A percentile compares a stretch with the other conserved stretches of the same genome.
These are phyloP conservation scores for Biscogniauxia marginata DNA, from an alignment of 2,329 filamentous ascomycete species.

Conservation along the genomic window DNA sequence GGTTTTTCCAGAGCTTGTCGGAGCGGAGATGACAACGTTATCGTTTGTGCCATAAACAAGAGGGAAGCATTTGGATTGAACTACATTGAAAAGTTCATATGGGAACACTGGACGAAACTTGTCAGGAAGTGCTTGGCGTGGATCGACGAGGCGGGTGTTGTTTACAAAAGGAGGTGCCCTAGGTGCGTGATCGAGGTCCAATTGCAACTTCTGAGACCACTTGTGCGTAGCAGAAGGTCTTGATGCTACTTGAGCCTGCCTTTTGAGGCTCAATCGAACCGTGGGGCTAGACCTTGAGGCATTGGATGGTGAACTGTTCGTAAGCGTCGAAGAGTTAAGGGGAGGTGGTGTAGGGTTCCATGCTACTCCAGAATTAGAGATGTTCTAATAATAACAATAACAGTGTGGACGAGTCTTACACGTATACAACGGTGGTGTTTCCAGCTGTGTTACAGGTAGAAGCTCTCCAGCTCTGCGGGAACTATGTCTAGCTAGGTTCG, in stretches of 20 bases:
- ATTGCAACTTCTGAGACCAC: slow-evolving; percentile 20
- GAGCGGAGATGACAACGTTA: slow-evolving; percentile 78
- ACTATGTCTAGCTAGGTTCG: slow-evolving; percentile 11
- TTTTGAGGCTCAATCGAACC: slow-evolving; percentile 21
- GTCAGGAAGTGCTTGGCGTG: slow-evolving; percentile 61
- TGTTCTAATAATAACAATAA: neutral
- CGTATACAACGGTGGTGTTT: slow-evolving; percentile 20
- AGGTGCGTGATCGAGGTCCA: slow-evolving; percentile 27
- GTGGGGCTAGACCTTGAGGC: slow-evolving; percentile 30
- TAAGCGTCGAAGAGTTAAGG: slow-evolving; percentile 13
- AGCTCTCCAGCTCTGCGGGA: slow-evolving; percentile 17
- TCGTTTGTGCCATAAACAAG: slow-evolving; percentile 64
- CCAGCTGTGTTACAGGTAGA: slow-evolving; percentile 17
- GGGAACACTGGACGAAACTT: slow-evolving; percentile 68
- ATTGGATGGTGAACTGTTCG: slow-evolving; percentile 26
- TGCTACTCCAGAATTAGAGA: slow-evolving; percentile 16
- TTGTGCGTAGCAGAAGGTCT: slow-evolving; percentile 15
- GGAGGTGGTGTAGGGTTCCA: slow-evolving; percentile 14
- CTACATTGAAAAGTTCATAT: slow-evolving; percentile 74
- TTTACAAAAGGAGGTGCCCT: slow-evolving; percentile 36
- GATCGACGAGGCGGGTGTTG: slow-evolving; percentile 40
- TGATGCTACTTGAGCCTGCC: slow-evolving; percentile 11
- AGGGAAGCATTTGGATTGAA: slow-evolving; percentile 77
- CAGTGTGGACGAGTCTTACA: slow-evolving; percentile 14
- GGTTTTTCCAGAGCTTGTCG: slow-evolving; percentile 85